phyloP scores from a whole-genome alignment of 768 basidiomycete genomes.

The Aureoboletus auriporus region DNA sequence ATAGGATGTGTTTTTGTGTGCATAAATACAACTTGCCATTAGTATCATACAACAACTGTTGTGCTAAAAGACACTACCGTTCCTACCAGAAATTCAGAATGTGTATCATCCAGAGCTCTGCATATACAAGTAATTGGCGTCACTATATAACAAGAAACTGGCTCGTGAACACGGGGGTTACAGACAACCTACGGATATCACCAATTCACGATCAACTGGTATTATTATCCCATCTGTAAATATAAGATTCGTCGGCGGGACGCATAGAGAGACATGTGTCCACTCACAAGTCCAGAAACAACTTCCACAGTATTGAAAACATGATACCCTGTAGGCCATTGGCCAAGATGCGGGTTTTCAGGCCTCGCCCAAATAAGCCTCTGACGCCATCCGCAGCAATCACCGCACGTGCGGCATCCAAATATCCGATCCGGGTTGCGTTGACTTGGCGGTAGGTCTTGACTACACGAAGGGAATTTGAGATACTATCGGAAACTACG shows the following conservation, averaged over 20 bases:
- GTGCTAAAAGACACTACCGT: too few relatives aligned
- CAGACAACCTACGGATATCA: too few relatives aligned
- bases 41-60: too few relatives aligned
- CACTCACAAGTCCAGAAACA: slow-evolving; percentile 85
- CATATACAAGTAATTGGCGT: too few relatives aligned
- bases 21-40: too few relatives aligned
- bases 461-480: slow-evolving; percentile 86
- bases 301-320: slow-evolving; percentile 89
- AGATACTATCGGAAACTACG: slow-evolving; percentile 77
- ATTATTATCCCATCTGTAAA: slow-evolving; percentile 34
- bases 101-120: too few relatives aligned
- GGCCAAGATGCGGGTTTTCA: slow-evolving; percentile 84
- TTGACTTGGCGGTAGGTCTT: slow-evolving; percentile 97
- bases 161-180: too few relatives aligned
- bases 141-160: too few relatives aligned
- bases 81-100: too few relatives aligned
- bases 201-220: slow-evolving; percentile 7
- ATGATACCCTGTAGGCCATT: slow-evolving; percentile 91
- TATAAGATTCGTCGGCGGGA: too few relatives aligned
- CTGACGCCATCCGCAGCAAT: slow-evolving; percentile 68
- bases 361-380: slow-evolving; percentile 83
- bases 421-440: slow-evolving; percentile 74
- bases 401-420: slow-evolving; percentile 73
- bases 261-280: background rate
- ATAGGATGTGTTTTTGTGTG: too few relatives aligned